Evolutionary conservation across 108 stramenopile genomes (phyloP).

Genomic region (Cyclotella choctawhatcheeana): DNA sequence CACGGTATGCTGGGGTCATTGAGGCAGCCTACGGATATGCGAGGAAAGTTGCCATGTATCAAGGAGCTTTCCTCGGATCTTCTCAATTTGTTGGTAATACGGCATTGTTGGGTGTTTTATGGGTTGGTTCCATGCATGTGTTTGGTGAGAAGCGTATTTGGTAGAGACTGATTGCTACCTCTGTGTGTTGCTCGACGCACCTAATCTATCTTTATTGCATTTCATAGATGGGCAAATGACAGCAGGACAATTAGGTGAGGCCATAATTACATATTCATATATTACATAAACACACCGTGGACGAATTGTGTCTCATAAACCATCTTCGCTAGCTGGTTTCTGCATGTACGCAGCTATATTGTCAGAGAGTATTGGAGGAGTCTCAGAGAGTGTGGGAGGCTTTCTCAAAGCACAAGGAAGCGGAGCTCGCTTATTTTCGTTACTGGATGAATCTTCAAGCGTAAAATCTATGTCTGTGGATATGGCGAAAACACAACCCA

Average conservation of each 20-base stretch:
- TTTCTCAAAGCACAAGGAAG: constrained; percentile 48
- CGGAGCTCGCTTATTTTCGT: constrained; percentile 44
- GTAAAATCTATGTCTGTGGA: neutral
- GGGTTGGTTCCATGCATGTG: constrained; percentile 35
- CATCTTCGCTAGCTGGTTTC: constrained; percentile 30
- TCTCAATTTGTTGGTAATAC: constrained; percentile 44
- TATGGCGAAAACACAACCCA: neutral
- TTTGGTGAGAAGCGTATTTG: constrained; percentile 11
- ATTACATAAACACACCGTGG: neutral
- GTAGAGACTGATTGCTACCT: neutral
- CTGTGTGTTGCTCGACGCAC: too few relatives aligned
- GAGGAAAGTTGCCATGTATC: constrained; percentile 43
- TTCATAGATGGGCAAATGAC: constrained; percentile 30
- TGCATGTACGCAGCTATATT: constrained; percentile 51
- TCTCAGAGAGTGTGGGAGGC: constrained; percentile 35
- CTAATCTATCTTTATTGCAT: too few relatives aligned
- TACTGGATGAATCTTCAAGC: constrained; percentile 26
- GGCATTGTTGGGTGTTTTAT: constrained; percentile 32
- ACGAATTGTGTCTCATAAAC: neutral
- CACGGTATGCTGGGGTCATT: constrained; percentile 41
- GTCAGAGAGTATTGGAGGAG: constrained; percentile 35
- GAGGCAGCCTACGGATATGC: constrained; percentile 49
- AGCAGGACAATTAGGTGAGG: constrained; percentile 26
- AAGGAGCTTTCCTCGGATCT: constrained; percentile 51
- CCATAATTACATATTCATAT: too few relatives aligned